Conservation (phyloP, 768 basidiomycete genomes). For the Trametes coccinea region DNA sequence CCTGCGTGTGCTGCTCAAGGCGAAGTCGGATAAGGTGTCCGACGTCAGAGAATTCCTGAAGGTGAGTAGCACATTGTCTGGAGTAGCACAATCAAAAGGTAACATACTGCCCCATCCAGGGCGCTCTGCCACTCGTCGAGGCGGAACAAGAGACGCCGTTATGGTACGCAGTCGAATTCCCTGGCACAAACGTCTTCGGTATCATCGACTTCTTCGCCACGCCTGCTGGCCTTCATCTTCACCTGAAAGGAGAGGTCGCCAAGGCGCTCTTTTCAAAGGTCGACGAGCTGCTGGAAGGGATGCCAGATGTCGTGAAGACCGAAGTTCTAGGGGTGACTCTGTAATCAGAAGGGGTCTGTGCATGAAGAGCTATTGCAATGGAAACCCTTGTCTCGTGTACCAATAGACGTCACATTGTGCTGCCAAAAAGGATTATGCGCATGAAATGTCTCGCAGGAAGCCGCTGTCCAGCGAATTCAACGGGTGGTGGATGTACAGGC, state of each 20-base stretch:
- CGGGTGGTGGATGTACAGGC: no score
- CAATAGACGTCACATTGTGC: no score
- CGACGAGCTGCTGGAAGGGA: constrained; percentile 32
- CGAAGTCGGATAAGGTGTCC: constrained; percentile 38
- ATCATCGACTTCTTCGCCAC: constrained; percentile 41
- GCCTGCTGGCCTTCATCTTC: constrained; percentile 36
- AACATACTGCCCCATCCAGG: constrained; percentile 21
- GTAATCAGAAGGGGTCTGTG: not conserved
- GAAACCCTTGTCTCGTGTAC: no score
- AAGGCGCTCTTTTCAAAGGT: constrained; percentile 36
- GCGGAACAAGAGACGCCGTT: constrained; percentile 36
- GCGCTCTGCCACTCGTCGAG: constrained; percentile 37
- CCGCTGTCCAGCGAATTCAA: no score
- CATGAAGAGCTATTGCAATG: no score
- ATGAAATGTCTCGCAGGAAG: no score
- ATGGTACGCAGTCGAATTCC: constrained; percentile 43
- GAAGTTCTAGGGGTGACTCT: constrained; percentile 37
- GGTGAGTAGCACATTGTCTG: constrained; percentile 25
- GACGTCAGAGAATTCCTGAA: constrained; percentile 38
- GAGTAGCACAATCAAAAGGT: no score
- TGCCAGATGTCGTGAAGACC: constrained; percentile 35
- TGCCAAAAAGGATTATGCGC: no score
- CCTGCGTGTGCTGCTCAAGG: constrained; percentile 37
- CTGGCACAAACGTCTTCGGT: constrained; percentile 38
- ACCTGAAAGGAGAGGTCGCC: constrained; percentile 39